A percentile compares a stretch with the other conserved stretches of the same genome.
These are phyloP conservation scores for Alloteropsis semialata DNA, from an alignment of 176 grass and related monocot species.

Conservation along the genomic window DNA sequence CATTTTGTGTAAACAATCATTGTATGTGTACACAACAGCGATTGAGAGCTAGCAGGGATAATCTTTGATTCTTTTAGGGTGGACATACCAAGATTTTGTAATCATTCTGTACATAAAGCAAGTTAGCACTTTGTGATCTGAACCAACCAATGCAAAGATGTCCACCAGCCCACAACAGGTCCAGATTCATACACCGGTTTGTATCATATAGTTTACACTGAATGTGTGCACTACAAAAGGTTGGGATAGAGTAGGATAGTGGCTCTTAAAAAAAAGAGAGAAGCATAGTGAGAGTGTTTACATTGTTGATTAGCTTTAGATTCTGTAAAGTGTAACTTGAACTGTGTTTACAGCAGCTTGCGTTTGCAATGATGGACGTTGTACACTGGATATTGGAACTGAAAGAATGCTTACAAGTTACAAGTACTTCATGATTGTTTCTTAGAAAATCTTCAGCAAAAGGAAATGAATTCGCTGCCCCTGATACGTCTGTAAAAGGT, in stretches of 20 bases:
- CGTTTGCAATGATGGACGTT: neutral
- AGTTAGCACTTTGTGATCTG: neutral
- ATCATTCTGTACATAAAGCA: slow-evolving; percentile 20
- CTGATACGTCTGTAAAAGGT: no score
- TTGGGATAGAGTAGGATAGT: neutral
- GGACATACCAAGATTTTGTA: slow-evolving; percentile 17
- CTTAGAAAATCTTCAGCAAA: neutral
- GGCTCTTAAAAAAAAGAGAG: no score
- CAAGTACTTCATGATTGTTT: neutral
- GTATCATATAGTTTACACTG: neutral
- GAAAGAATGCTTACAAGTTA: neutral
- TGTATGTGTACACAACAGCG: slow-evolving; percentile 18
- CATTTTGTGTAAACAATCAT: slow-evolving; percentile 15
- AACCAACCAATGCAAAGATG: neutral
- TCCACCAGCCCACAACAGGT: neutral
- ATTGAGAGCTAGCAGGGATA: slow-evolving; percentile 22
- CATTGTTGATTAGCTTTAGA: neutral
- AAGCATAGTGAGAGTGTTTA: no score
- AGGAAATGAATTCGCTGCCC: neutral
- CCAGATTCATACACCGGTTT: neutral
- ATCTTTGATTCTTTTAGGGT: slow-evolving; percentile 27
- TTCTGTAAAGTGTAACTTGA: neutral
- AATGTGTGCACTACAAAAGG: neutral
- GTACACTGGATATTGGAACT: neutral
- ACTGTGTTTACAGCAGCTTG: neutral